These are phyloP conservation scores for Alectoria sarmentosa DNA, from an alignment of 495 filamentous ascomycete species.

Conservation along the genomic window DNA sequence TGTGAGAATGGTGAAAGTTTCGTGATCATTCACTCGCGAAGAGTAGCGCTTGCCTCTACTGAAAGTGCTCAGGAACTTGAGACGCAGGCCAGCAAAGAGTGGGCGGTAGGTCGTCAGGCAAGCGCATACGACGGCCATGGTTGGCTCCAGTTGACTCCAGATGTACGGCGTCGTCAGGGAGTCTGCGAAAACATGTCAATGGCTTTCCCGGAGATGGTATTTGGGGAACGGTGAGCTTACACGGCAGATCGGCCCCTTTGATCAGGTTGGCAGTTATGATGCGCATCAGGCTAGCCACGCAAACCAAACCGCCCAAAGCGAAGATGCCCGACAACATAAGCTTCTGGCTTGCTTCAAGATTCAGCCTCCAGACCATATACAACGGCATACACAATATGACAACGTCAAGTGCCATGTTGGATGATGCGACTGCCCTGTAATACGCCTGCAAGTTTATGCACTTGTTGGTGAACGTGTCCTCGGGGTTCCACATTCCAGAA, in stretches of 20 bases:
- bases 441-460: conserved; percentile 41
- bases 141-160: conserved; percentile 21
- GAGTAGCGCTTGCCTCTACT: neutral
- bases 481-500: conserved; percentile 33
- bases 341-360: conserved; percentile 23
- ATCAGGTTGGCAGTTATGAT: conserved; percentile 26
- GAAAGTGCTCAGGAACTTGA: conserved; percentile 6
- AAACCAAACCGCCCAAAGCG: conserved; percentile 29
- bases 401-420: conserved; percentile 41
- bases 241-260: conserved; percentile 8
- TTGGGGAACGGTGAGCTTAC: neutral
- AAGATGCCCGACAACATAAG: conserved; percentile 25
- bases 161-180: conserved; percentile 17
- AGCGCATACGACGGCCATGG: conserved; percentile 21
- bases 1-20: neutral
- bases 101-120: conserved; percentile 21
- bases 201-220: neutral
- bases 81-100: conserved; percentile 7
- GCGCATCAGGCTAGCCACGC: conserved; percentile 31
- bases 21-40: neutral
- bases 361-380: conserved; percentile 20
- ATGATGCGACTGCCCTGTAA: conserved; percentile 38
- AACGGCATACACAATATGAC: conserved; percentile 40
- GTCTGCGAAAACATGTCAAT: neutral
- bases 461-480: conserved; percentile 25